phyloP scores from a whole-genome alignment of 495 filamentous ascomycete species.

The Aspergillus bridgeri region DNA sequence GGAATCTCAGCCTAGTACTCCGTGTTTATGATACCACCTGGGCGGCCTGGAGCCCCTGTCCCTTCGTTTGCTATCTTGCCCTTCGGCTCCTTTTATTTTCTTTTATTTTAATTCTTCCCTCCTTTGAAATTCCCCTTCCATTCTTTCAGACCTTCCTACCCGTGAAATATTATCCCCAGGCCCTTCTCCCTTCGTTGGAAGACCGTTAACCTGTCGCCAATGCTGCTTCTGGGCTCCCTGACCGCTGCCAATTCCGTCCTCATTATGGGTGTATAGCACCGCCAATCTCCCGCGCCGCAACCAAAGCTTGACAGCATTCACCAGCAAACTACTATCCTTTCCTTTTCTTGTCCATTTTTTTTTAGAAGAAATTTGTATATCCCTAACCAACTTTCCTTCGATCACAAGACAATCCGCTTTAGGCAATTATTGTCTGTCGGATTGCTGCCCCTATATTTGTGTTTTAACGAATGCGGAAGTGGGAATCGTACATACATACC shows the following conservation, averaged over 20 bases:
- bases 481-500: slow-evolving; percentile 3
- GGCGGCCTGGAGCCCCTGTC: slow-evolving; percentile 8
- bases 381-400: neutral
- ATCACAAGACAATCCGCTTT: neutral
- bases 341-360: too few relatives aligned
- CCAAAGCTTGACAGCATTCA: neutral
- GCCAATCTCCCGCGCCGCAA: neutral
- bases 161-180: neutral
- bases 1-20: neutral
- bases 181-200: neutral
- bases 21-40: neutral
- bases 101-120: slow-evolving; percentile 1
- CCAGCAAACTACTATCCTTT: neutral
- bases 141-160: neutral
- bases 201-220: neutral
- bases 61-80: slow-evolving; percentile 3
- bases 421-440: neutral
- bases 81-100: neutral
- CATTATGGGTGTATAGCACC: slow-evolving; percentile 11
- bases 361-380: neutral
- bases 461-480: slow-evolving; percentile 17
- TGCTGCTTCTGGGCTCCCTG: slow-evolving; percentile 6
- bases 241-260: neutral
- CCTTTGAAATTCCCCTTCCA: neutral
- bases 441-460: slow-evolving; percentile 1